Evolutionary conservation across 306 rosid species (phyloP).

Genomic region (Prunus armeniaca): DNA sequence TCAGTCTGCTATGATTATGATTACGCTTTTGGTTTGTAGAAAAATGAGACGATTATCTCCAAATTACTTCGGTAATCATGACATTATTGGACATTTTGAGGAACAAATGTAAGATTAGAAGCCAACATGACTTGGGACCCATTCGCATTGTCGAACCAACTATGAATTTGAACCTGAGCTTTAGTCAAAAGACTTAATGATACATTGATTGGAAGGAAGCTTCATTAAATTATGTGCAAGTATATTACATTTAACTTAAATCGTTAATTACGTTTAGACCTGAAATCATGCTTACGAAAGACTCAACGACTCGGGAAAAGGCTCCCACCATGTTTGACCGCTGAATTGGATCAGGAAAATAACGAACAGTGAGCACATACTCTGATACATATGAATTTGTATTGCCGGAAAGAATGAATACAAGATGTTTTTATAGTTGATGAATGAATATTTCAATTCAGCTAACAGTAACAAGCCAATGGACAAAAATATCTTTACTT

Average conservation of each 20-base stretch:
- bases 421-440: slow-evolving; percentile 19
- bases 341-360: background rate
- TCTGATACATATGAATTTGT: slow-evolving; percentile 27
- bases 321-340: background rate
- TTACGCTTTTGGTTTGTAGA: background rate
- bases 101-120: background rate
- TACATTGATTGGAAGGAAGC: too few relatives aligned
- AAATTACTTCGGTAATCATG: background rate
- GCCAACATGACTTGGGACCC: background rate
- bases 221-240: too few relatives aligned
- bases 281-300: too few relatives aligned
- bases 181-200: too few relatives aligned
- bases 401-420: slow-evolving; percentile 47
- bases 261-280: too few relatives aligned
- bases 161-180: too few relatives aligned
- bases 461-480: slow-evolving; percentile 25
- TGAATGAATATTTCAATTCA: slow-evolving; percentile 38
- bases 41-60: background rate
- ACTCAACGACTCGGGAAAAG: too few relatives aligned
- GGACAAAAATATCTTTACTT: slow-evolving; percentile 23
- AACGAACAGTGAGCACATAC: background rate
- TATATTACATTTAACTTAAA: too few relatives aligned
- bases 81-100: background rate
- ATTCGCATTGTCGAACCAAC: too few relatives aligned
- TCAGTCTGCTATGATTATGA: background rate